Evolutionary conservation across 2,329 filamentous ascomycete species (phyloP), one percentile per base, ranked within the genome.

Genomic region (Macrophomina pseudophaseolina): DNA sequence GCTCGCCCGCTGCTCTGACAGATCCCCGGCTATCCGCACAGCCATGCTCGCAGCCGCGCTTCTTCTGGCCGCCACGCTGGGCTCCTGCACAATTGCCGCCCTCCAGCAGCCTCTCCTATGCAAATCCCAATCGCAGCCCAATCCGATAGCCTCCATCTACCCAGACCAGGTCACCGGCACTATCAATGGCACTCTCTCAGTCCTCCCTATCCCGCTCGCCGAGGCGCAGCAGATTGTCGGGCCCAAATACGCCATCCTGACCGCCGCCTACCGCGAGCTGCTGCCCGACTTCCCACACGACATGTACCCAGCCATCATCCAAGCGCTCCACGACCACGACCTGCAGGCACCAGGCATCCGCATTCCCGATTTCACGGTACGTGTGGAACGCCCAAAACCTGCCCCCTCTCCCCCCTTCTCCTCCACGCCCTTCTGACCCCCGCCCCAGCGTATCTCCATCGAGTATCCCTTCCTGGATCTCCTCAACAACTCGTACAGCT

Each of bases 391-490:
- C 38, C 68, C 69, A 35, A 44, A 16, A 4, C 6, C 44, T 28
- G 8, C 32, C 4, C 23, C 33, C n/a, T n/a, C n/a, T n/a, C n/a
- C n/a, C n/a, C n/a, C n/a, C n/a, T n/a, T n/a, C n/a, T n/a, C n/a
- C n/a, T n/a, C n/a, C n/a, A n/a, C n/a, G n/a, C n/a, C 7, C 4
- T 63, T 65, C 70, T 73, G 65, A 75, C 70, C 33, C 28, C 52
- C 52, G 23, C 23, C 2, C 12, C 64, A 86, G 85, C 82, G 82
- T 42, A 75, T 82, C 18, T 80, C 82, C 8, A 81, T 86, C 68
- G 82, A 84, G 69, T 87, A 86, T 66, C 86, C 86, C 0, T 88
- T 87, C 72, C 67, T 87, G 44, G 85, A 87, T 70, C 71, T 85
- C 5, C 75, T 86, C 2, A 78, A 79, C 59, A 84, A 87, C 73